Percentiles rank a stretch among this genome's conserved stretches.
Conservation (phyloP, 2,329 filamentous ascomycete species). For the Bipolaris zeicola region DNA sequence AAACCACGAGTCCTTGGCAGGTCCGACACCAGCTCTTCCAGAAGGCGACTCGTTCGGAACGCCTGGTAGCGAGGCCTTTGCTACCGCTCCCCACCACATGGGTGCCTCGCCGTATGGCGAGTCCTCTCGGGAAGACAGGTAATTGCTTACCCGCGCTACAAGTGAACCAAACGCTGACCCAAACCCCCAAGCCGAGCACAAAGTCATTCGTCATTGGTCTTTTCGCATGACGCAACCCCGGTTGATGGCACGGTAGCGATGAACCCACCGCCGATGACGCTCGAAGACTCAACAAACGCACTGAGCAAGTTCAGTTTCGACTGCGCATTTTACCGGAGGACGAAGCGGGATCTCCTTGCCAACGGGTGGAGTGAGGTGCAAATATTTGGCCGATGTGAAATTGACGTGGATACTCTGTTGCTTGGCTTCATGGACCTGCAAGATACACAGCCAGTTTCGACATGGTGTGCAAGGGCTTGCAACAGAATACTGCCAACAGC, state of each 20-base stretch:
- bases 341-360: constrained; percentile 40
- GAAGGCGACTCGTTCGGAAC: constrained; percentile 37
- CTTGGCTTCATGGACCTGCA: constrained; percentile 42
- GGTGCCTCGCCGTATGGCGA: constrained; percentile 41
- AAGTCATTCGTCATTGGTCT: constrained; percentile 38
- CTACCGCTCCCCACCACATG: constrained; percentile 28
- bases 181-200: constrained; percentile 37
- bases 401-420: constrained; percentile 45
- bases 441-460: constrained; percentile 41
- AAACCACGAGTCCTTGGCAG: constrained; percentile 28
- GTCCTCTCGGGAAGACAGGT: constrained; percentile 44
- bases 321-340: constrained; percentile 40
- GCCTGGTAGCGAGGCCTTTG: constrained; percentile 35
- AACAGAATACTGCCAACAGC: constrained; percentile 38
- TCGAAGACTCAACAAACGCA: constrained; percentile 26
- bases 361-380: constrained; percentile 42
- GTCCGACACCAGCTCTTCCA: constrained; percentile 24
- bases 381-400: constrained; percentile 41
- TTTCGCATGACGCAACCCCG: constrained; percentile 23
- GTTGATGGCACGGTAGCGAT: constrained; percentile 29
- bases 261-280: constrained; percentile 23
- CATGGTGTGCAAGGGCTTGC: constrained; percentile 40
- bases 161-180: constrained; percentile 23
- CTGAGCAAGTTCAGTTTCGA: constrained; percentile 44
- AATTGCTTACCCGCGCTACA: constrained; percentile 11